Evolutionary conservation across 2,329 filamentous ascomycete species (phyloP).

Genomic region (Beauveria sp.): DNA sequence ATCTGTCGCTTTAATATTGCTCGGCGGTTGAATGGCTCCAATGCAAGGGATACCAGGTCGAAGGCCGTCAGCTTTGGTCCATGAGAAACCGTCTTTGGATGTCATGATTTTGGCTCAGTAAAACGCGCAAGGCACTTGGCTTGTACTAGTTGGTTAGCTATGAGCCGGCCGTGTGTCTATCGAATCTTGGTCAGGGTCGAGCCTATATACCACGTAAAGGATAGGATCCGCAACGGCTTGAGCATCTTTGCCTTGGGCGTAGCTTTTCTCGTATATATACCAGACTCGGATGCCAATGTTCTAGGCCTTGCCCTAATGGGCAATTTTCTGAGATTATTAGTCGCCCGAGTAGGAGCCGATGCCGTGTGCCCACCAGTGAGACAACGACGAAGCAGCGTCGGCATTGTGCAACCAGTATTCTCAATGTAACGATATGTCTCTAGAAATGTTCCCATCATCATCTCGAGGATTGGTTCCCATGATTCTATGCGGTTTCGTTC

Average conservation of each 20-base stretch:
- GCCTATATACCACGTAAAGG: too few relatives aligned
- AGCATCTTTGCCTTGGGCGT: background rate
- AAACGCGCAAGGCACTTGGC: too few relatives aligned
- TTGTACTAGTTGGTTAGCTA: too few relatives aligned
- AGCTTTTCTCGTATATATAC: background rate
- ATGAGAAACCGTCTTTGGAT: constrained; percentile 23
- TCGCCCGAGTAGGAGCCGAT: background rate
- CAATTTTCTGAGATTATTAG: background rate
- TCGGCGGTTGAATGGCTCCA: constrained; percentile 21
- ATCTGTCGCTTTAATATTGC: constrained; percentile 14
- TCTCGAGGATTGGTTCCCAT: too few relatives aligned
- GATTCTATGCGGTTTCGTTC: too few relatives aligned
- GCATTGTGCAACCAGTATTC: background rate
- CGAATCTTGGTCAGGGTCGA: too few relatives aligned
- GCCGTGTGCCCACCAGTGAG: background rate
- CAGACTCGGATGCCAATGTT: background rate
- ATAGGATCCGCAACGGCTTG: background rate
- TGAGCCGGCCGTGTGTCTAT: too few relatives aligned
- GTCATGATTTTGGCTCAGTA: constrained; percentile 15
- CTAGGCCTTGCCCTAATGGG: background rate
- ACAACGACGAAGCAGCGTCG: background rate
- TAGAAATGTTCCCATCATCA: too few relatives aligned
- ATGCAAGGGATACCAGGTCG: constrained; percentile 23
- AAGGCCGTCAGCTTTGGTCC: constrained; percentile 22
- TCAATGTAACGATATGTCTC: background rate